Base-by-base conservation (phyloP, 2,329 filamentous ascomycete species). In the Fusarium circinatum region DNA sequence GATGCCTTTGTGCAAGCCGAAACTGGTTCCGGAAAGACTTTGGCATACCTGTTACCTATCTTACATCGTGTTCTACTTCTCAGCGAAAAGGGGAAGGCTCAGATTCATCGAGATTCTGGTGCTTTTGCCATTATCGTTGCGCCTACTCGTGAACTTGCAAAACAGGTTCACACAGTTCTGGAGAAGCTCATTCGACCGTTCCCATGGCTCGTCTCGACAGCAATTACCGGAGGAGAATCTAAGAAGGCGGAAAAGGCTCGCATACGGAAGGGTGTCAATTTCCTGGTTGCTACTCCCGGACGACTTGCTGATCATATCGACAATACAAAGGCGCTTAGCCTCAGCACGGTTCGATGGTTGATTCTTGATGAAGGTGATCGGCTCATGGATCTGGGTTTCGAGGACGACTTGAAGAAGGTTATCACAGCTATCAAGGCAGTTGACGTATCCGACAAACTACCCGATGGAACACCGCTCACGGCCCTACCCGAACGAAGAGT, bases 351-450 rank as follows among this genome's bases (percentile, higher is more conserved):
- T 9, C 89, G 96, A 68, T 99, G 96, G 96, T 85, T 99, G 30
- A 92, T 99, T 5, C 88, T 99, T 11, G 96, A 99, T 78, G 96
- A 99, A 83, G 96, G 96, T 36, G 96, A 99, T 86, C 90, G 96
- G n/a, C 86, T 99, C 80, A 98, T 99, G 96, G 96, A 99, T 80
- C 88, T 98, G 78, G 96, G 96, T 0, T 99, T 99, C 76, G 96
- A 98, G 82, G 92, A 98, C 61, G 96, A 98, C 78, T 90, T 99
- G 68, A 93, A 94, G 79, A 93, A 92, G 69, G 96, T 98, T 73
- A 93, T 99, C 22, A 88, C 90, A 62, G 93, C 93, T 71, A 89
- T 98, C 63, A 91, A 95, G 71, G 84, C 91, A 49, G 88, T 92
- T 62, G 83, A 86, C 36, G 81, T 92, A 26, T 85, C 88, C 42